These are phyloP conservation scores for Dothiorella sarmentorum DNA, from an alignment of 2,329 filamentous ascomycete genomes.

Conservation along the genomic window DNA sequence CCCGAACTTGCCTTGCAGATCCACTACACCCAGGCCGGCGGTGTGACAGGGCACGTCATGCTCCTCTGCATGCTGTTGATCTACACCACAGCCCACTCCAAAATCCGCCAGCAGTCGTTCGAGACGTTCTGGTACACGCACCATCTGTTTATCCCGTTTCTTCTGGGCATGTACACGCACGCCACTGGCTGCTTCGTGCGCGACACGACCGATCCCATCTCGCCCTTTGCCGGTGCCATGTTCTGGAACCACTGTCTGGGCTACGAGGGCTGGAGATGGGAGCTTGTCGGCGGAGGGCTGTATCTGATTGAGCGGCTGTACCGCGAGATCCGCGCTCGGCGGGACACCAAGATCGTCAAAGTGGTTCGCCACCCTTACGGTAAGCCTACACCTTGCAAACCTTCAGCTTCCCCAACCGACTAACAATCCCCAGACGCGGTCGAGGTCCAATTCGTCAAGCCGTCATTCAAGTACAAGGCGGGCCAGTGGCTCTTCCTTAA, in stretches of 20 bases:
- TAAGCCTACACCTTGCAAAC: slow-evolving; percentile 41
- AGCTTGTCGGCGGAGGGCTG: slow-evolving; percentile 77
- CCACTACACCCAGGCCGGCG: slow-evolving; percentile 83
- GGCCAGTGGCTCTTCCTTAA: slow-evolving; percentile 98
- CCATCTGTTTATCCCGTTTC: slow-evolving; percentile 95
- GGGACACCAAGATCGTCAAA: slow-evolving; percentile 84
- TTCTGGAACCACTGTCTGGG: slow-evolving; percentile 95
- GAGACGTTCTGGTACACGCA: slow-evolving; percentile 99
- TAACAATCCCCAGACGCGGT: slow-evolving; percentile 65
- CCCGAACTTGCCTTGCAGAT: slow-evolving; percentile 80
- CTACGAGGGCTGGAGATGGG: slow-evolving; percentile 97
- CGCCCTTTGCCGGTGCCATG: slow-evolving; percentile 74
- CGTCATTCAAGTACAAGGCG: slow-evolving; percentile 95
- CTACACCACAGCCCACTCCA: slow-evolving; percentile 90
- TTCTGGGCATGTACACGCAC: slow-evolving; percentile 91
- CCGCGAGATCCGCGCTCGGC: slow-evolving; percentile 80
- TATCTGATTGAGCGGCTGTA: slow-evolving; percentile 88
- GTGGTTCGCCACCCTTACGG: slow-evolving; percentile 94
- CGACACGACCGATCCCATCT: slow-evolving; percentile 67
- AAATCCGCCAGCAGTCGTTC: slow-evolving; percentile 93
- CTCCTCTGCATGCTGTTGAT: slow-evolving; percentile 96
- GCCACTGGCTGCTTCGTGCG: slow-evolving; percentile 95
- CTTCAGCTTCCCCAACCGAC: not conserved
- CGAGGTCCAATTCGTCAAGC: slow-evolving; percentile 95
- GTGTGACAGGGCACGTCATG: slow-evolving; percentile 96